Conservation (phyloP, 768 basidiomycete species). For the Sutorius australiensis region DNA sequence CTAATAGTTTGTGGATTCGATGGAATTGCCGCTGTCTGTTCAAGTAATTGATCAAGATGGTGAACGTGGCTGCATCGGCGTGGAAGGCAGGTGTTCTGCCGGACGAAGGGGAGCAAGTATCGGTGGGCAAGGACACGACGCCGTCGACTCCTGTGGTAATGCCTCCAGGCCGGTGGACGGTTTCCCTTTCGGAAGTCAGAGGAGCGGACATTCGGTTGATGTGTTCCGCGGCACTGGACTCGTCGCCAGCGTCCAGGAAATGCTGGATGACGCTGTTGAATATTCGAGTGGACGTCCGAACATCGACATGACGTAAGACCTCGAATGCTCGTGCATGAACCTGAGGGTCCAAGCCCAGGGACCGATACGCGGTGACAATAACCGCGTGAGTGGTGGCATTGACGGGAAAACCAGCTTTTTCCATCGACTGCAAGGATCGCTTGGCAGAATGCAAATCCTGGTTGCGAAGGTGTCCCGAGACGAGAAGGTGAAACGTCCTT, state of each 20-base stretch:
- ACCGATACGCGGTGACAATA: constrained; percentile 55
- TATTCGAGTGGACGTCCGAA: constrained; percentile 44
- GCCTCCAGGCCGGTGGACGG: constrained; percentile 15
- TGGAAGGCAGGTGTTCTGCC: constrained; percentile 16
- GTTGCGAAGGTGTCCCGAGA: constrained; percentile 68
- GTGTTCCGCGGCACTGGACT: constrained; percentile 42
- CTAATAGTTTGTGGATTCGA: constrained; percentile 44
- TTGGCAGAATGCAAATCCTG: constrained; percentile 56
- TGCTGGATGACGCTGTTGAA: constrained; percentile 69
- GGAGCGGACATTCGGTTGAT: constrained; percentile 51
- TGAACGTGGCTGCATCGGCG: constrained; percentile 60
- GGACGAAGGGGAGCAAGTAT: neutral
- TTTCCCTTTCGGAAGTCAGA: constrained; percentile 23
- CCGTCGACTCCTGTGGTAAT: constrained; percentile 33
- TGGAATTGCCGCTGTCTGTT: constrained; percentile 42
- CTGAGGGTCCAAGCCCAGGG: constrained; percentile 52
- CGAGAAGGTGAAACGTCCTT: constrained; percentile 65
- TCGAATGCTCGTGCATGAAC: constrained; percentile 52
- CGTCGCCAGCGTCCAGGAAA: constrained; percentile 52
- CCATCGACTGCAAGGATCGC: constrained; percentile 53
- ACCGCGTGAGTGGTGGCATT: constrained; percentile 58
- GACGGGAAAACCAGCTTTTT: constrained; percentile 47
- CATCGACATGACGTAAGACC: constrained; percentile 40
- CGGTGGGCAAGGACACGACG: constrained; percentile 10
- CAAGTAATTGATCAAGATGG: constrained; percentile 57